A percentile compares a stretch with the other conserved stretches of the same genome.
Evolutionary conservation across 2,329 filamentous ascomycete genomes (phyloP).

Genomic region (Sporothrix sp.): DNA sequence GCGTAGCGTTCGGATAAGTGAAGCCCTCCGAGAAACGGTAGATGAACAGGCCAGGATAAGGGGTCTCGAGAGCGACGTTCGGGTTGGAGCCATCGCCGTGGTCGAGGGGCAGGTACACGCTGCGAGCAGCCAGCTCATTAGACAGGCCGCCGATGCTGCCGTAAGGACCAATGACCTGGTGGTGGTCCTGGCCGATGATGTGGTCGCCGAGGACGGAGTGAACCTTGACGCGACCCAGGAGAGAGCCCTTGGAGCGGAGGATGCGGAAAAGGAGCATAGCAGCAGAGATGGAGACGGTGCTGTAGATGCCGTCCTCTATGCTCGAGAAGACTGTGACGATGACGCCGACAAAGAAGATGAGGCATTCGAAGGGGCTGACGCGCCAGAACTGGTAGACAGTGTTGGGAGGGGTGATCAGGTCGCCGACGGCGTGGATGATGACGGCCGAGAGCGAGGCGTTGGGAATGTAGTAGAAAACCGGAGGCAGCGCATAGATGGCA

Average conservation of each 20-base stretch:
- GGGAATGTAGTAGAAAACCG: conserved; percentile 75
- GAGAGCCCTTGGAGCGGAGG: conserved; percentile 70
- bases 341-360: conserved; percentile 91
- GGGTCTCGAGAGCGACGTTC: conserved; percentile 63
- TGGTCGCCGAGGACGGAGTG: conserved; percentile 76
- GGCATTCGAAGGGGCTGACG: conserved; percentile 77
- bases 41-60: conserved; percentile 89
- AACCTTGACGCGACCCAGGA: conserved; percentile 74
- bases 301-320: conserved; percentile 91
- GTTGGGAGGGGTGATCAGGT: conserved; percentile 81
- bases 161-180: conserved; percentile 36
- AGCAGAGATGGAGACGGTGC: conserved; percentile 66
- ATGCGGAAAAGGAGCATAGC: conserved; percentile 75
- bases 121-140: conserved; percentile 48
- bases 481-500: conserved; percentile 66
- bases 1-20: conserved; percentile 89
- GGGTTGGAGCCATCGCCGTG: conserved; percentile 90
- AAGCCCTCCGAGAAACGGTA: conserved; percentile 92
- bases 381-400: conserved; percentile 93
- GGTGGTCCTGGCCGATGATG: conserved; percentile 51
- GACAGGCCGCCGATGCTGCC: conserved; percentile 42
- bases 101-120: conserved; percentile 78
- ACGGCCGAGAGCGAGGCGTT: conserved; percentile 60
- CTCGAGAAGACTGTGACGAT: conserved; percentile 77
- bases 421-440: conserved; percentile 75